A percentile compares a stretch with the other conserved stretches of the same genome.
These are phyloP conservation scores for Gnomoniopsis smithogilvyi DNA, from an alignment of 2,329 filamentous ascomycete species.

Conservation along the genomic window DNA sequence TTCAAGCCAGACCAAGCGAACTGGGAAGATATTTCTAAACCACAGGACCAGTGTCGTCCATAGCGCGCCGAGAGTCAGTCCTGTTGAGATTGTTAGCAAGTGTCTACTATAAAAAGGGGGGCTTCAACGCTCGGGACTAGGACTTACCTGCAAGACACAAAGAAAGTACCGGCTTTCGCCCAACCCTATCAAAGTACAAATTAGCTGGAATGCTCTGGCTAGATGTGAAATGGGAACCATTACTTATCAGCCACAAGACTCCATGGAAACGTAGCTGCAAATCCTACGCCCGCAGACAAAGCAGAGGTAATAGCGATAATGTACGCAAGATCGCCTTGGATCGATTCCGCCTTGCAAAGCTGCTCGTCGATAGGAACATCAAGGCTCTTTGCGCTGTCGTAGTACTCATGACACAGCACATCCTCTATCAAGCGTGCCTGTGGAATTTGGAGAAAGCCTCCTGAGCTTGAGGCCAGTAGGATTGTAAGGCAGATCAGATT, in stretches of 20 bases:
- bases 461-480: not conserved
- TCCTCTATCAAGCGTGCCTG: slow-evolving; percentile 4
- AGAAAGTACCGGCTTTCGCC: slow-evolving; percentile 3
- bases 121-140: not conserved
- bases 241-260: slow-evolving; percentile 7
- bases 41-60: not conserved
- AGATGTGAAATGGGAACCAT: not conserved
- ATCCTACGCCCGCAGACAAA: not conserved
- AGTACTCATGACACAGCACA: slow-evolving; percentile 10
- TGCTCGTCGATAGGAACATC: slow-evolving; percentile 10
- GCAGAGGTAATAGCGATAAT: slow-evolving; percentile 2
- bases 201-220: not conserved
- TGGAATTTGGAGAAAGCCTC: not conserved
- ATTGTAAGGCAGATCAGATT: slow-evolving; percentile 1
- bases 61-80: not conserved
- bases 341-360: slow-evolving; percentile 11
- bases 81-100: not conserved
- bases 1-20: slow-evolving; percentile 8
- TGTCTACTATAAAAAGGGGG: too few relatives aligned
- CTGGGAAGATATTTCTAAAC: not conserved
- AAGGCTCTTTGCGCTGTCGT: not conserved
- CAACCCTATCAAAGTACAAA: not conserved
- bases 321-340: slow-evolving; percentile 7
- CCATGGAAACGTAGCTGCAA: slow-evolving; percentile 5
- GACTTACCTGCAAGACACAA: not conserved